A percentile compares a stretch with the other conserved stretches of the same genome.
Conservation (phyloP, 2,329 filamentous ascomycete genomes). For the Penicillium sp. region DNA sequence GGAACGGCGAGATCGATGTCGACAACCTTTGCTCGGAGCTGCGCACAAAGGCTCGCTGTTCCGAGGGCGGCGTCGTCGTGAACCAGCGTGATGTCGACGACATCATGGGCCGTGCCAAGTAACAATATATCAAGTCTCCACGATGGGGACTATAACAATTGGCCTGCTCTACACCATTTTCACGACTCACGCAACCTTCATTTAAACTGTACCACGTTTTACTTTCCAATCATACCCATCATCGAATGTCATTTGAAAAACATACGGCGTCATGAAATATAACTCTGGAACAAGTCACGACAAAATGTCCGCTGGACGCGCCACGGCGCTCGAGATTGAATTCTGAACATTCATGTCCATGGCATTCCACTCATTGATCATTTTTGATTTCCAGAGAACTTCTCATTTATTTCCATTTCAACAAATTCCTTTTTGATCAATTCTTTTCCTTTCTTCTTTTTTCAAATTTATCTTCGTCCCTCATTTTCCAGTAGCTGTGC, state of each 20-base stretch:
- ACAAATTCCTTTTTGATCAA: too few species aligned
- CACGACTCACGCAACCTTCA: constrained; percentile 31
- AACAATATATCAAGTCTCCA: constrained; percentile 13
- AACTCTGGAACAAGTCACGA: constrained; percentile 20
- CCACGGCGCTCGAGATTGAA: constrained; percentile 5
- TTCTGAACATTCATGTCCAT: background rate
- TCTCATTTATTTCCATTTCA: background rate
- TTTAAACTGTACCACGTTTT: constrained; percentile 26
- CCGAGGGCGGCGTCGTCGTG: constrained; percentile 84
- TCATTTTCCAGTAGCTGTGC: constrained; percentile 5
- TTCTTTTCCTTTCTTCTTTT: constrained; percentile 8
- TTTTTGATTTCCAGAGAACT: constrained; percentile 8
- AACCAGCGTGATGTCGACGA: constrained; percentile 86
- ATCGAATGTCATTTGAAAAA: constrained; percentile 28
- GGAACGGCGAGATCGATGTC: constrained; percentile 89
- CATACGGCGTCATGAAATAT: constrained; percentile 31
- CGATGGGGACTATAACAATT: constrained; percentile 4
- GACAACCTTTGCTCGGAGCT: constrained; percentile 92
- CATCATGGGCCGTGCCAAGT: constrained; percentile 62
- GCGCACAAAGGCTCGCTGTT: constrained; percentile 94
- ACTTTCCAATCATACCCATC: constrained; percentile 36
- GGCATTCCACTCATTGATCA: constrained; percentile 9
- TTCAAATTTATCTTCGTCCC: background rate
- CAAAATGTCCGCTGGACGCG: constrained; percentile 6
- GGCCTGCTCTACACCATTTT: constrained; percentile 4